Conservation (phyloP, 139 green algal genomes). For the Picochlorum sp. region DNA sequence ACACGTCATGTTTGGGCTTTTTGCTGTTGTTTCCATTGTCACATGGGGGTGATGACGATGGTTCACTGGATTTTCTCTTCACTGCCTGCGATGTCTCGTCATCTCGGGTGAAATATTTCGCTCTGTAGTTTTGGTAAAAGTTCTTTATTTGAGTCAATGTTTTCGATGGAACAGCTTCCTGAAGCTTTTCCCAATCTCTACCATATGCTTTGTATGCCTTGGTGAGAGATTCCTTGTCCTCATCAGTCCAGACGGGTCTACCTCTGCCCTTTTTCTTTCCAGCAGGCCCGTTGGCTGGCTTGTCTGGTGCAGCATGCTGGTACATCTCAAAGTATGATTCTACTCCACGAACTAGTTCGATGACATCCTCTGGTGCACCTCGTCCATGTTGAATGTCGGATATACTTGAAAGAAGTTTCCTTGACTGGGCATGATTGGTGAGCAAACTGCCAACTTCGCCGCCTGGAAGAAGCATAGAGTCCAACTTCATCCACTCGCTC, state of each 20-base stretch:
- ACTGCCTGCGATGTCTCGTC: no score
- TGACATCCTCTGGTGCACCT: not conserved
- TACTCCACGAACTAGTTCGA: not conserved
- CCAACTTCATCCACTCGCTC: not conserved
- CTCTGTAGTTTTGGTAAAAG: conserved; percentile 68
- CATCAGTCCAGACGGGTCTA: conserved; percentile 4
- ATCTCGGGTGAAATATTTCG: conserved; percentile 1
- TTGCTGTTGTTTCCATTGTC: no score
- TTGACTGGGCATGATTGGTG: not conserved
- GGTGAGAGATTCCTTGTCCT: conserved; percentile 10
- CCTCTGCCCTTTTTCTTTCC: not conserved
- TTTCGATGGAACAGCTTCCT: conserved; percentile 54
- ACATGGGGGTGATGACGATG: no score
- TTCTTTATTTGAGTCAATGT: conserved; percentile 60
- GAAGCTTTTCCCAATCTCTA: conserved; percentile 50
- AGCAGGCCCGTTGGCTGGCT: not conserved
- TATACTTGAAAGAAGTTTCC: not conserved
- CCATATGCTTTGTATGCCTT: conserved; percentile 30
- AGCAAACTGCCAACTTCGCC: not conserved
- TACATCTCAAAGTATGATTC: not conserved
- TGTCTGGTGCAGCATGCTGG: not conserved
- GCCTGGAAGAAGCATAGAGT: conserved; percentile 7
- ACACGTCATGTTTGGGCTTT: no score
- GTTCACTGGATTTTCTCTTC: no score
- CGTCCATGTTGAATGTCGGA: not conserved